Evolutionary conservation across 371 early-diverging fungal genomes (phyloP).

Genomic region (Mucor irregularis): DNA sequence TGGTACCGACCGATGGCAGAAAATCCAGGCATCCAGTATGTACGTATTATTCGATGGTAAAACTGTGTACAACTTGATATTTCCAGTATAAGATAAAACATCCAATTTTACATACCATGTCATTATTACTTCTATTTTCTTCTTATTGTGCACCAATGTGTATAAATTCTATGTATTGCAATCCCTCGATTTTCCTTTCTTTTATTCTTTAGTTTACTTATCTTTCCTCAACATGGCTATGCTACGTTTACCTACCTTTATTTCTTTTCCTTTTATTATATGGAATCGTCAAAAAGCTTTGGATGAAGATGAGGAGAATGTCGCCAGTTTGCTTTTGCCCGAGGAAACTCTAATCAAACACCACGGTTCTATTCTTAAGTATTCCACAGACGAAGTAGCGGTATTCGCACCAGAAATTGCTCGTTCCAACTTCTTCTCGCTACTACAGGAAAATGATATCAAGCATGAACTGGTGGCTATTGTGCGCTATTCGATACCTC

Average conservation of each 20-base stretch:
- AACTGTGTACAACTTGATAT: no score
- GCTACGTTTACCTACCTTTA: constrained; percentile 4
- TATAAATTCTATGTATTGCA: no score
- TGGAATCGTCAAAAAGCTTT: background rate
- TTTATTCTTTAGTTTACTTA: no score
- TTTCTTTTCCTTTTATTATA: background rate
- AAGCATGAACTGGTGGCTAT: background rate
- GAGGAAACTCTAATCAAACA: background rate
- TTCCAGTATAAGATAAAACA: no score
- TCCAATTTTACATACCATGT: no score
- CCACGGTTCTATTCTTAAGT: background rate
- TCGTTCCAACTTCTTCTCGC: background rate
- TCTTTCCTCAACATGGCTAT: no score
- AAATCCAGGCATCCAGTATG: no score
- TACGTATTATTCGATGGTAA: no score
- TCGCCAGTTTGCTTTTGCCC: background rate
- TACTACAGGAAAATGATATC: background rate
- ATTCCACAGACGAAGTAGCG: background rate
- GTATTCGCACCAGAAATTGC: background rate
- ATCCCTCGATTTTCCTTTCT: no score
- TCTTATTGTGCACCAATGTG: no score
- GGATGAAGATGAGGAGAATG: constrained; percentile 1
- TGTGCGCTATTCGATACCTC: constrained; percentile 22
- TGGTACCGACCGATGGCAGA: no score
- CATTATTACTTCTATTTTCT: no score